phyloP scores from a whole-genome alignment of 495 filamentous ascomycete species.

The Annulohypoxylon nitens region DNA sequence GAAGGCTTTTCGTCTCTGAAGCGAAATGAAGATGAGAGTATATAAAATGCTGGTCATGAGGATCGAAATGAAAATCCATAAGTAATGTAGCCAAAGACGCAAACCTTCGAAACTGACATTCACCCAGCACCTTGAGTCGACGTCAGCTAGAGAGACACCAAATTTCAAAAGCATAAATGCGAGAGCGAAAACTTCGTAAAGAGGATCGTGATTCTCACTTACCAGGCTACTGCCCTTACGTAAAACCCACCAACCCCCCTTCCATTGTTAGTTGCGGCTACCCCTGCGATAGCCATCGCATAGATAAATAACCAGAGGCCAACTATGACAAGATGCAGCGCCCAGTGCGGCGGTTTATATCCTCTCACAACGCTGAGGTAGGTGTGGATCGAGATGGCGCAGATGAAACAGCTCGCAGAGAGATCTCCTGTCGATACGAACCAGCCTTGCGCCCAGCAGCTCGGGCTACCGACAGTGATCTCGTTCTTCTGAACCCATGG shows the following conservation, averaged over 20 bases:
- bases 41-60: constrained; percentile 75
- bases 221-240: constrained; percentile 73
- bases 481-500: constrained; percentile 69
- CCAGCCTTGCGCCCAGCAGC: constrained; percentile 79
- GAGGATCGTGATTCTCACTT: constrained; percentile 50
- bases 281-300: constrained; percentile 67
- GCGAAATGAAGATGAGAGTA: constrained; percentile 71
- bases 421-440: constrained; percentile 79
- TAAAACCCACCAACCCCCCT: constrained; percentile 65
- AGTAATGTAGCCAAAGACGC: constrained; percentile 80
- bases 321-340: constrained; percentile 65
- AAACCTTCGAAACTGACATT: constrained; percentile 68
- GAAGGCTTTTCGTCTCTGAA: constrained; percentile 52
- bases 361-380: constrained; percentile 73
- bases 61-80: constrained; percentile 82
- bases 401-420: constrained; percentile 76
- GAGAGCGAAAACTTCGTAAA: not conserved
- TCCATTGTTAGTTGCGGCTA: constrained; percentile 64
- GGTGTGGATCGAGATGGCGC: constrained; percentile 77
- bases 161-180: not conserved
- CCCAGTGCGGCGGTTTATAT: constrained; percentile 66
- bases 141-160: constrained; percentile 2
- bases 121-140: constrained; percentile 72
- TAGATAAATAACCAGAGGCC: constrained; percentile 72
- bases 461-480: constrained; percentile 67